Evolutionary conservation across 441 rosid genomes (phyloP), one percentile per base, ranked within the genome.

Genomic region (Sinapis alba): DNA sequence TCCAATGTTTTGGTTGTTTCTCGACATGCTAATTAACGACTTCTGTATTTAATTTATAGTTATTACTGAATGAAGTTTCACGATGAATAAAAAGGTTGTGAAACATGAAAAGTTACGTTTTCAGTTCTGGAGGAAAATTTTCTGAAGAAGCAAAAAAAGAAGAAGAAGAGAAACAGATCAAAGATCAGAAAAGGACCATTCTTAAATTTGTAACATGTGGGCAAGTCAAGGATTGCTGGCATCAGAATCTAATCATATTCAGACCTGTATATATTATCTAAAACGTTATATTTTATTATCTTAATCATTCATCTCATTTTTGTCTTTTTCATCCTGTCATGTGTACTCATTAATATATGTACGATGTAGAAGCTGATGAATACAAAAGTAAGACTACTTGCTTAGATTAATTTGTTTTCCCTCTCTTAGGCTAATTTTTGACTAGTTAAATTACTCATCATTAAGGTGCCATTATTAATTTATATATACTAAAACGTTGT

Each of bases 131-230:
- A 62, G 65, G 20, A 9, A 62, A 62, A 75, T 75, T 68, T 57
- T 47, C 4, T 43, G 60, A 65, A 18, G 24, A 19, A 59, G 24
- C 9, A 7, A 34, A 65, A 36, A 19, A 67, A 43, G n/a, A n/a
- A n/a, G n/a, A n/a, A n/a, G n/a, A n/a, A n/a, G n/a, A 13, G 36
- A 30, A 30, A 8, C 45, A 34, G 63, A 70, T 77, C 51, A 70
- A 70, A 62, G 69, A 69, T 68, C 68, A 50, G 74, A 58, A 36
- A 68, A 76, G 71, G 61, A 76, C 75, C 0, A 21, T 63, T 76
- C 61, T 70, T 15, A 43, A 20, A 64, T 53, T 63, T 76, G 15
- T 41, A 69, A 54, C 71, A 76, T 76, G 71, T 76, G 75, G 71
- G 41, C 65, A 56, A 63, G 61, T 76, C 79, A 70, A 63, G 79